Conservation (phyloP, 495 filamentous ascomycete species). For the Stereocaulon alpinum region DNA sequence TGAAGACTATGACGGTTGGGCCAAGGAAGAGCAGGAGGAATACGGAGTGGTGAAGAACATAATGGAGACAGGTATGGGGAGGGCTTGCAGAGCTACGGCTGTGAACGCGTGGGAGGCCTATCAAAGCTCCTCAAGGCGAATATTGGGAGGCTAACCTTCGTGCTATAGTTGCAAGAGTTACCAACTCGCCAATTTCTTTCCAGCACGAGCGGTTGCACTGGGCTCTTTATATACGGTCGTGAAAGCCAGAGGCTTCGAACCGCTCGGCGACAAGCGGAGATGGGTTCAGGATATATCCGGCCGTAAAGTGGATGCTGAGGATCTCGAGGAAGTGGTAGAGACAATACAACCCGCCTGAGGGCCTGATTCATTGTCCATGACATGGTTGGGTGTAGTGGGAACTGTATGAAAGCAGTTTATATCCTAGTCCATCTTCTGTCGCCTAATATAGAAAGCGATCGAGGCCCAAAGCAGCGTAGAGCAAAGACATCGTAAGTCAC, state of each 20-base stretch:
- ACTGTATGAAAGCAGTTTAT: too few species aligned
- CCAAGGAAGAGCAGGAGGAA: conserved; percentile 30
- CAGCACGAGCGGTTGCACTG: conserved; percentile 30
- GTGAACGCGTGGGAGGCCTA: conserved; percentile 23
- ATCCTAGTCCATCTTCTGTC: too few species aligned
- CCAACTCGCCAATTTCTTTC: conserved; percentile 30
- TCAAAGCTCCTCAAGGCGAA: background rate
- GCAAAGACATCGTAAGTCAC: too few species aligned
- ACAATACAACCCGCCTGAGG: conserved; percentile 1
- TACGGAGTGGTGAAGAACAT: conserved; percentile 27
- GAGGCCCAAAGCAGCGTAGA: too few species aligned
- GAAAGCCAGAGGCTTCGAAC: conserved; percentile 22
- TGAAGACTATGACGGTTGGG: conserved; percentile 27
- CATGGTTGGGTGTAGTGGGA: too few species aligned
- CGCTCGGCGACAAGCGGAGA: conserved; percentile 8
- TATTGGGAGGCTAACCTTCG: background rate
- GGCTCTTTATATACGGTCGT: conserved; percentile 29
- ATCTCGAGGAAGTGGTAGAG: conserved; percentile 31
- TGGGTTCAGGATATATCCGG: conserved; percentile 29
- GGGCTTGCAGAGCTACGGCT: conserved; percentile 26
- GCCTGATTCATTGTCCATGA: background rate
- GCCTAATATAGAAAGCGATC: too few species aligned
- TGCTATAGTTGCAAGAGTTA: conserved; percentile 24
- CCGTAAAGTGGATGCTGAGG: conserved; percentile 31
- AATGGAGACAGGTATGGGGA: conserved; percentile 30